Conservation (phyloP, 805 yeast genomes). For the Candida succiphila region DNA sequence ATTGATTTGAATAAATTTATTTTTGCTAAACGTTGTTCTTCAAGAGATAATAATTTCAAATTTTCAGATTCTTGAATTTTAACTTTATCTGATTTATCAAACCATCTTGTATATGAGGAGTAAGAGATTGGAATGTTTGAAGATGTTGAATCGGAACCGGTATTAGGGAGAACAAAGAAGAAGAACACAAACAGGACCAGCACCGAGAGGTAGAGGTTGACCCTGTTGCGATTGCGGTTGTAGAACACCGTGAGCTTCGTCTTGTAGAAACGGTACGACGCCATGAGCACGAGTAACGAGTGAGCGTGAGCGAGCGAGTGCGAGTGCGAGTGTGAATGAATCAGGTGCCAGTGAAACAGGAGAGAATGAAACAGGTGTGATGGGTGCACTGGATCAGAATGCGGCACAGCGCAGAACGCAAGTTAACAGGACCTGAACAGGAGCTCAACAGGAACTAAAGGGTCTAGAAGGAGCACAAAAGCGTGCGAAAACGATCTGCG, state of each 20-base stretch:
- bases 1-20: slow-evolving; percentile 11
- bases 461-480: too few relatives aligned
- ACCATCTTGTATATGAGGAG: slow-evolving; percentile 13
- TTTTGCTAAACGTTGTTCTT: slow-evolving; percentile 7
- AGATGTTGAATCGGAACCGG: neutral
- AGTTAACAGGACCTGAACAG: too few relatives aligned
- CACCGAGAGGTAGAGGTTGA: neutral
- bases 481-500: too few relatives aligned
- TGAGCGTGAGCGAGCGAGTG: too few relatives aligned
- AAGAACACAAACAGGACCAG: neutral
- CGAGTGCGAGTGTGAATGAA: too few relatives aligned
- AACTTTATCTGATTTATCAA: slow-evolving; percentile 5
- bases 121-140: neutral
- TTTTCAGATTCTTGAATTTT: neutral
- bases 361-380: too few relatives aligned
- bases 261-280: slow-evolving; percentile 1
- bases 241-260: neutral
- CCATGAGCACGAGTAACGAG: too few relatives aligned
- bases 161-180: neutral
- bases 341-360: too few relatives aligned
- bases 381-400: too few relatives aligned
- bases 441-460: too few relatives aligned
- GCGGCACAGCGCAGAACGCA: too few relatives aligned
- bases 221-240: too few relatives aligned
- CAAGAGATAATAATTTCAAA: slow-evolving; percentile 1